Conservation (phyloP, 176 grass and related monocot genomes). For the Avena insularis region DNA sequence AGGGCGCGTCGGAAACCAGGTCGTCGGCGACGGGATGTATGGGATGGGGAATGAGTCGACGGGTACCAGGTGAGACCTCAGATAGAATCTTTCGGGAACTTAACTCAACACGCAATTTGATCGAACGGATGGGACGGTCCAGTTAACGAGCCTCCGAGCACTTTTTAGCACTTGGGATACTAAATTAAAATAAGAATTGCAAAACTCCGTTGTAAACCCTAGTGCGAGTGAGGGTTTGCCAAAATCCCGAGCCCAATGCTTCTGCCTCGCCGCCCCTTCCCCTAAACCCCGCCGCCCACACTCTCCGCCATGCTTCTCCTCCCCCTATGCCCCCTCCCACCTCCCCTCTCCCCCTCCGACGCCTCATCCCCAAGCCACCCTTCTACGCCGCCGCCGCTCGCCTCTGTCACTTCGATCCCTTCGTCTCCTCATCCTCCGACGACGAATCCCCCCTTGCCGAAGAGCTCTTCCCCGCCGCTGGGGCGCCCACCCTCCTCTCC, state of each 20-base stretch:
- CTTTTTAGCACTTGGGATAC: too few relatives aligned
- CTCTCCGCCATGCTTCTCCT: slow-evolving; percentile 52
- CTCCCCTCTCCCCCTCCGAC: slow-evolving; percentile 37
- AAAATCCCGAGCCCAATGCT: neutral
- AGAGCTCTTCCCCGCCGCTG: slow-evolving; percentile 60
- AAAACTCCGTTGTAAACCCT: slow-evolving; percentile 34
- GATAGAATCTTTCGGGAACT: too few relatives aligned
- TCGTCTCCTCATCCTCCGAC: slow-evolving; percentile 31
- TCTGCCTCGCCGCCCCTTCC: neutral
- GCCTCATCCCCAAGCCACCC: neutral
- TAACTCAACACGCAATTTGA: too few relatives aligned
- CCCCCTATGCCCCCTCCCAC: slow-evolving; percentile 55
- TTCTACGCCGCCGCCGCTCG: slow-evolving; percentile 14
- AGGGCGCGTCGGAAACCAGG: too few relatives aligned
- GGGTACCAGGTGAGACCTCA: too few relatives aligned
- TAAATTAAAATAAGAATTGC: too few relatives aligned
- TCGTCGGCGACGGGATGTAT: too few relatives aligned
- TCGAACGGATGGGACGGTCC: too few relatives aligned
- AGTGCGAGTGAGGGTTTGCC: slow-evolving; percentile 9
- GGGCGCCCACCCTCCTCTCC: slow-evolving; percentile 62
- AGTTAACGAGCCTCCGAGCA: too few relatives aligned
- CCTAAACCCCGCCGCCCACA: slow-evolving; percentile 45
- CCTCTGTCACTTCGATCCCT: slow-evolving; percentile 4
- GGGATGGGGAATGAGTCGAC: too few relatives aligned
- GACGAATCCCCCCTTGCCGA: slow-evolving; percentile 50